These are phyloP conservation scores for Cryptomeria japonica DNA, from an alignment of 75 land plant genomes.

Conservation along the genomic window DNA sequence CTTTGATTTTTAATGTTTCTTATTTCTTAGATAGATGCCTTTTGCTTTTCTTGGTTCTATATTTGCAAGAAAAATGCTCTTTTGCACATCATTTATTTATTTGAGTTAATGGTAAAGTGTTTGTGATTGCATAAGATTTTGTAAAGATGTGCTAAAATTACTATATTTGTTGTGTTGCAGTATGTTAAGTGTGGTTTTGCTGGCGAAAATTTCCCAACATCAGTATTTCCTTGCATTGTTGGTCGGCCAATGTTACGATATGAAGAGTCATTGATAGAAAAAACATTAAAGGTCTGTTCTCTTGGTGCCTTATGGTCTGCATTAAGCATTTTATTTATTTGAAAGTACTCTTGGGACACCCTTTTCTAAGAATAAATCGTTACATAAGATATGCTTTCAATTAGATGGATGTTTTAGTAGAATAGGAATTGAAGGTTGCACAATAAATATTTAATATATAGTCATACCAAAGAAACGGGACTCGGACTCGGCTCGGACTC, in stretches of 20 bases:
- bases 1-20: neutral
- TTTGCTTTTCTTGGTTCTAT: neutral
- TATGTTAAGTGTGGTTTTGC: constrained; percentile 99
- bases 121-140: neutral
- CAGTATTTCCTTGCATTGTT: constrained; percentile 96
- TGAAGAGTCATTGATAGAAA: constrained; percentile 84
- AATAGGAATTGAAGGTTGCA: neutral
- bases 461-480: no score
- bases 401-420: neutral
- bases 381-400: neutral
- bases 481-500: no score
- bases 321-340: neutral
- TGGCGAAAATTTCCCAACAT: constrained; percentile 96
- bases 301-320: neutral
- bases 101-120: neutral
- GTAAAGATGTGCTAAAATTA: neutral
- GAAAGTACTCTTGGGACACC: neutral
- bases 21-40: neutral
- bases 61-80: neutral
- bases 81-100: neutral
- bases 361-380: neutral
- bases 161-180: constrained; percentile 47
- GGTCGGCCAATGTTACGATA: constrained; percentile 92
- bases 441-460: neutral
- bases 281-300: constrained; percentile 64